Evolutionary conservation across 805 yeast species (phyloP), one percentile per base, ranked within the genome.

Genomic region (Debaryomyces castellii): DNA sequence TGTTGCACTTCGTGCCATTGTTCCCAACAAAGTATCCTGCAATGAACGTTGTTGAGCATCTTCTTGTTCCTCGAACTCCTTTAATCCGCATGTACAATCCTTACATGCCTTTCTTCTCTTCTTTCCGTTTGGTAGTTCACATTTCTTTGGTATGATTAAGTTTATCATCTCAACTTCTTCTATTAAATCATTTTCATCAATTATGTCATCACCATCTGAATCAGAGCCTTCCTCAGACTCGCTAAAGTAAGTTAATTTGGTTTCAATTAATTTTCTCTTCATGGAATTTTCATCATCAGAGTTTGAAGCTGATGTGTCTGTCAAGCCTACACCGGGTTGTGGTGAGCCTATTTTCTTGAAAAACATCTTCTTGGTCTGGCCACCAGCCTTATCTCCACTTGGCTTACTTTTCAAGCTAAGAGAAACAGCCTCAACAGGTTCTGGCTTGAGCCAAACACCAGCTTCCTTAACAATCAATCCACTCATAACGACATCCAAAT

Each of bases 11-110:
- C 64, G 70, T 24, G 82, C 80, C 75, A 77, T 64, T 38, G 66
- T 57, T 44, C 78, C 69, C 58, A 78, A 59, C 50, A 78, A 54
- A 2, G 75, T 51, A 45, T 67, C 69, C 57, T 77, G 83, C 38
- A 76, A 53, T 49, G 63, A 63, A 53, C 71, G 64, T 62, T 66
- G 78, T 54, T 58, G 60, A 52, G 45, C 60, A 48, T 58, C 81
- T 76, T 81, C 89, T 43, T 67, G 71, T 48, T 86, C 91, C 69
- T 94, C 97, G 43, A 78, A 67, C 64, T 94, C 99, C 56, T 87
- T 90, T 52, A 94, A 76, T 5, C 99, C 99, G 73, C 99, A 94
- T 0, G 97, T 86, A 67, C 99, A 94, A 67, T 94, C 97, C 69
- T 91, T 94, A 73, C 99, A 94, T 0, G 99, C 99, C 69, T 84